Evolutionary conservation across 495 filamentous ascomycete species (phyloP).

Genomic region (Penicillium angulare): DNA sequence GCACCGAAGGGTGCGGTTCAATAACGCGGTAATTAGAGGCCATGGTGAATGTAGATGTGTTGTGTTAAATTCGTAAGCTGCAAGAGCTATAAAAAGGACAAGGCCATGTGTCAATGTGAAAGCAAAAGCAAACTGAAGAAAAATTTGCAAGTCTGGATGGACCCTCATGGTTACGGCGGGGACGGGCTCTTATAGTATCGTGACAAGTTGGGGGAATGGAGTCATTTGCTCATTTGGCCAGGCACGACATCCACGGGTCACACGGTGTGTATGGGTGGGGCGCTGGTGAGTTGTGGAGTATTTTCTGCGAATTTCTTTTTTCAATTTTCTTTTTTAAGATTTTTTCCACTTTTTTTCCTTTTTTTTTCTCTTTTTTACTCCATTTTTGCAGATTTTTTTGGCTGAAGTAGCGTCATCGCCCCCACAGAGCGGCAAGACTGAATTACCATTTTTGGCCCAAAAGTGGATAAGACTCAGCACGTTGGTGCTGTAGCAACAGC

Average conservation of each 20-base stretch:
- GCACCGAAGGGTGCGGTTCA: constrained; percentile 77
- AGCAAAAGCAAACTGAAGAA: constrained; percentile 1
- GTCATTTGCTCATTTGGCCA: constrained; percentile 14
- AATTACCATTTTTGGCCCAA: background rate
- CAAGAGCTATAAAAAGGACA: constrained; percentile 17
- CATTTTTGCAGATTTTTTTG: constrained; percentile 8
- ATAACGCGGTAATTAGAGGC: constrained; percentile 62
- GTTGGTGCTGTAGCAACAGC: constrained; percentile 11
- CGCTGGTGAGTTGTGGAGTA: constrained; percentile 14
- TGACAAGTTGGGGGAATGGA: constrained; percentile 8
- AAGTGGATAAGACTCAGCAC: constrained; percentile 3
- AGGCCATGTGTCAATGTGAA: constrained; percentile 19
- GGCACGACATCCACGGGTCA: constrained; percentile 31
- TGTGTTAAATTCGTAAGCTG: constrained; percentile 2
- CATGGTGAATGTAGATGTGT: constrained; percentile 23
- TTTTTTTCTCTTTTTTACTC: constrained; percentile 13
- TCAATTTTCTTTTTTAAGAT: constrained; percentile 20
- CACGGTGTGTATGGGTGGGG: constrained; percentile 13
- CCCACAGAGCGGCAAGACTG: constrained; percentile 6
- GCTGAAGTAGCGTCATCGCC: constrained; percentile 14
- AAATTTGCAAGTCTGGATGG: constrained; percentile 1
- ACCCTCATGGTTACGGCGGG: constrained; percentile 7
- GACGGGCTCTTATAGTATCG: constrained; percentile 14
- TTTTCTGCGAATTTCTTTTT: constrained; percentile 15
- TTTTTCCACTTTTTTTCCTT: constrained; percentile 13